Evolutionary conservation across 208 protist genomes (phyloP).

Genomic region (Trypanosoma theileri): DNA sequence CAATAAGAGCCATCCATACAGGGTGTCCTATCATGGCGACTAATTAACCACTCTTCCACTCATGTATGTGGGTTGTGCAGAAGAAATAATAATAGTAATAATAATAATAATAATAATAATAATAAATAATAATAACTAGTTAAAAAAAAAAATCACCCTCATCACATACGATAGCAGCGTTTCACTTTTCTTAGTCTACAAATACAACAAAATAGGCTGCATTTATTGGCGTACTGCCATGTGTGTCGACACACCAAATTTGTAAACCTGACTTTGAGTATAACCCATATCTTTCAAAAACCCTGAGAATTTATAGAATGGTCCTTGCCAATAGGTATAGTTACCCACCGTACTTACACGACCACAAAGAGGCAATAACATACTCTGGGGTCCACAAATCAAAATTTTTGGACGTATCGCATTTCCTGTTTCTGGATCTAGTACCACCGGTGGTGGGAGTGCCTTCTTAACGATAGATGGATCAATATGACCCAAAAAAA

Average conservation of each 20-base stretch:
- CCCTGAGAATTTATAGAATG: constrained; percentile 70
- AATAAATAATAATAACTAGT: too few species aligned
- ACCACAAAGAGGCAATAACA: constrained; percentile 73
- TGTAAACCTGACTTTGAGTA: constrained; percentile 75
- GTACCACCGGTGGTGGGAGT: constrained; percentile 21
- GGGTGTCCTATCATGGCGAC: too few species aligned
- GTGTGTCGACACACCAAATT: constrained; percentile 87
- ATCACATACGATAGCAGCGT: too few species aligned
- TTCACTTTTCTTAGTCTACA: too few species aligned
- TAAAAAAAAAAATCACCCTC: too few species aligned
- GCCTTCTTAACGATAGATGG: constrained; percentile 41
- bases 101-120: too few species aligned
- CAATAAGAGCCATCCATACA: too few species aligned
- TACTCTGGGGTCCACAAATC: constrained; percentile 78
- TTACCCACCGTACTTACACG: constrained; percentile 59
- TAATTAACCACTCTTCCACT: too few species aligned
- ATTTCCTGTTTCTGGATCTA: constrained; percentile 20
- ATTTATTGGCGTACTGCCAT: constrained; percentile 62
- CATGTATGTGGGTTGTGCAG: too few species aligned
- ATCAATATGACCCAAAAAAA: constrained; percentile 77
- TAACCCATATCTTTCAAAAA: constrained; percentile 90
- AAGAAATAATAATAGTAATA: too few species aligned
- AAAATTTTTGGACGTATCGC: constrained; percentile 58
- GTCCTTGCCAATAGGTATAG: constrained; percentile 77
- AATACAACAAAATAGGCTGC: too few species aligned